Evolutionary conservation across 2,329 filamentous ascomycete genomes (phyloP).

Genomic region (Monilinia fructicola): DNA sequence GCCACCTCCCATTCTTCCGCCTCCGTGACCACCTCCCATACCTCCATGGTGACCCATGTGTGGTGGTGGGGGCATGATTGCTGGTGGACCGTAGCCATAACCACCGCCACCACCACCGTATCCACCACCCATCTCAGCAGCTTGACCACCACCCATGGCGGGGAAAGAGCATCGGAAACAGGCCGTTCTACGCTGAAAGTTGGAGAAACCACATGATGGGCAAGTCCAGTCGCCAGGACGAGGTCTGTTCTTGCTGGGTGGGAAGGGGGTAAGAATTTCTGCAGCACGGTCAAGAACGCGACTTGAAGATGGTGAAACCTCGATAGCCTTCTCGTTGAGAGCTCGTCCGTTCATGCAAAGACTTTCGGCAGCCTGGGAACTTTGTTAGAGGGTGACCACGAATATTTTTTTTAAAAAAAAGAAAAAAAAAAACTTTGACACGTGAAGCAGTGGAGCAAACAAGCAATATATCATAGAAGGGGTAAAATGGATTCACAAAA

Average conservation of each 20-base stretch:
- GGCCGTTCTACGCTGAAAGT: slow-evolving; percentile 96
- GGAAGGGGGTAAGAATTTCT: slow-evolving; percentile 95
- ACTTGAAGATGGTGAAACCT: slow-evolving; percentile 96
- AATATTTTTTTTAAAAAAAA: slow-evolving; percentile 31
- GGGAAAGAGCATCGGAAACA: slow-evolving; percentile 99
- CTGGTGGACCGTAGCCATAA: slow-evolving; percentile 70
- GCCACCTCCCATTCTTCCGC: slow-evolving; percentile 74
- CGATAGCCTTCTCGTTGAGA: slow-evolving; percentile 97
- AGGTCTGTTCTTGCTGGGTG: slow-evolving; percentile 96
- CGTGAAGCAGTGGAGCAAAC: slow-evolving; percentile 28
- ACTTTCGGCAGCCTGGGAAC: slow-evolving; percentile 81
- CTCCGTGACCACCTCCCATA: slow-evolving; percentile 53
- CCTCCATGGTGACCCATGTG: slow-evolving; percentile 64
- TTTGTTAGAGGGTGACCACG: slow-evolving; percentile 41
- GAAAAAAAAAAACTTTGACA: slow-evolving; percentile 31
- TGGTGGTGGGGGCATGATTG: slow-evolving; percentile 76
- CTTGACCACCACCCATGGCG: slow-evolving; percentile 78
- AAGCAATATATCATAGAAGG: slow-evolving; percentile 38
- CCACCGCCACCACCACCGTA: slow-evolving; percentile 50
- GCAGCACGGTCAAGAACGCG: slow-evolving; percentile 92
- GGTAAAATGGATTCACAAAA: slow-evolving; percentile 37
- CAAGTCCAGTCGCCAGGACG: slow-evolving; percentile 98
- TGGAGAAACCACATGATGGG: slow-evolving; percentile 97
- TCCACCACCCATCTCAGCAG: slow-evolving; percentile 65
- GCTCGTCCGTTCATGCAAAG: slow-evolving; percentile 99